Conservation (phyloP, 768 basidiomycete species). For the Phylloporus rhodoxanthus region DNA sequence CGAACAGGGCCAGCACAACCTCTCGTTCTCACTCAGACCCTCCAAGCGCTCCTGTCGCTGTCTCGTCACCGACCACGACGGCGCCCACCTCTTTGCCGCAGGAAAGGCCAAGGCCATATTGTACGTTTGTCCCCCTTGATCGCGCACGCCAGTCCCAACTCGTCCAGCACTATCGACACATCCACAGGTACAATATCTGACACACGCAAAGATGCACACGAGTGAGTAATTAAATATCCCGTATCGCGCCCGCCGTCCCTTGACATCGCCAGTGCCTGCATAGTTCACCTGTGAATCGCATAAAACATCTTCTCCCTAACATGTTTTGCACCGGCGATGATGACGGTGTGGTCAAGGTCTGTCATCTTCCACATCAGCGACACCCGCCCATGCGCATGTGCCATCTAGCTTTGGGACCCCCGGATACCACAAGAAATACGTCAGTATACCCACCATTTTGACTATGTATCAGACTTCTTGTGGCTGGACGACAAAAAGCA, state of each 20-base stretch:
- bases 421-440: slow-evolving; percentile 59
- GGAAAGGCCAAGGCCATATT: slow-evolving; percentile 77
- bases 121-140: slow-evolving; percentile 42
- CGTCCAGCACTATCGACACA: slow-evolving; percentile 60
- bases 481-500: slow-evolving; percentile 83
- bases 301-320: slow-evolving; percentile 64
- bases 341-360: slow-evolving; percentile 87
- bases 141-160: slow-evolving; percentile 9
- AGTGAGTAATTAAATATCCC: slow-evolving; percentile 50
- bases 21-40: slow-evolving; percentile 59
- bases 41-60: slow-evolving; percentile 82
- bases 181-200: slow-evolving; percentile 46
- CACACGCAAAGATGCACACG: slow-evolving; percentile 51
- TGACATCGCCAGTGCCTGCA: slow-evolving; percentile 32
- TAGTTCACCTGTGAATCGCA: slow-evolving; percentile 83
- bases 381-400: neutral
- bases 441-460: slow-evolving; percentile 81
- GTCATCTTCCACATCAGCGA: slow-evolving; percentile 8
- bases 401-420: slow-evolving; percentile 80
- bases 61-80: slow-evolving; percentile 62
- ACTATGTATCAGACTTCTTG: slow-evolving; percentile 90
- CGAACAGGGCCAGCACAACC: slow-evolving; percentile 54
- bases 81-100: slow-evolving; percentile 63
- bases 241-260: slow-evolving; percentile 7
- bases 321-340: slow-evolving; percentile 86